Conservation (phyloP, 768 basidiomycete species). For the Daedaleopsis sinensis region DNA sequence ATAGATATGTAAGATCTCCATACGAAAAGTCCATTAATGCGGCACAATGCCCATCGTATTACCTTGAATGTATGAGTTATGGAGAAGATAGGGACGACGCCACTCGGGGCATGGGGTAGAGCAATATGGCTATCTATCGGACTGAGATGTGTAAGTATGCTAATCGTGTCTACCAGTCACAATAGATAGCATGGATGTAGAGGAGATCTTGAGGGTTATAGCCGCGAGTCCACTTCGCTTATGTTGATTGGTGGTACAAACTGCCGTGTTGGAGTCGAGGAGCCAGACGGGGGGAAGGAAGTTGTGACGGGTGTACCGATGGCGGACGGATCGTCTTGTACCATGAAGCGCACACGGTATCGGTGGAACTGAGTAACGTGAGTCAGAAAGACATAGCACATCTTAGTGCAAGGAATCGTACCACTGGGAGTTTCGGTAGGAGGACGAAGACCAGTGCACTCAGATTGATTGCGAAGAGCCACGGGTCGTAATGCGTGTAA, state of each 20-base stretch:
- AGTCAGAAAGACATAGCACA: slow-evolving; percentile 1
- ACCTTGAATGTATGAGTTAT: slow-evolving; percentile 13
- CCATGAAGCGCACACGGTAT: slow-evolving; percentile 78
- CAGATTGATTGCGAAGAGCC: slow-evolving; percentile 90
- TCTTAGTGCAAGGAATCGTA: slow-evolving; percentile 40
- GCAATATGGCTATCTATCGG: no score
- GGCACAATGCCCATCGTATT: slow-evolving; percentile 9
- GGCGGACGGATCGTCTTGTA: slow-evolving; percentile 61
- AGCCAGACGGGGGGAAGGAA: slow-evolving; percentile 57
- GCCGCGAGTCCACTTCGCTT: slow-evolving; percentile 31
- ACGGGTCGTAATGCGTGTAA: slow-evolving; percentile 96
- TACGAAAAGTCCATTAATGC: slow-evolving; percentile 9
- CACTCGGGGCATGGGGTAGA: background rate
- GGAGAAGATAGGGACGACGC: slow-evolving; percentile 1
- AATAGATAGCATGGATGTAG: slow-evolving; percentile 3
- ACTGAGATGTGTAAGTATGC: background rate
- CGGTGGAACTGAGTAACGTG: slow-evolving; percentile 64
- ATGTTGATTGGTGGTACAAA: slow-evolving; percentile 36
- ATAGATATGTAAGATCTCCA: slow-evolving; percentile 2
- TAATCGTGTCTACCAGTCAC: slow-evolving; percentile 17
- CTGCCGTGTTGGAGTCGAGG: slow-evolving; percentile 37
- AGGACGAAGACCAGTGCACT: slow-evolving; percentile 79
- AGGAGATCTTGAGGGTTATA: slow-evolving; percentile 1
- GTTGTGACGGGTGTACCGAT: slow-evolving; percentile 67
- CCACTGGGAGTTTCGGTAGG: slow-evolving; percentile 95